These are phyloP conservation scores for Blastocystis hominis DNA, from an alignment of 352 stramenopile species.

Conservation along the genomic window DNA sequence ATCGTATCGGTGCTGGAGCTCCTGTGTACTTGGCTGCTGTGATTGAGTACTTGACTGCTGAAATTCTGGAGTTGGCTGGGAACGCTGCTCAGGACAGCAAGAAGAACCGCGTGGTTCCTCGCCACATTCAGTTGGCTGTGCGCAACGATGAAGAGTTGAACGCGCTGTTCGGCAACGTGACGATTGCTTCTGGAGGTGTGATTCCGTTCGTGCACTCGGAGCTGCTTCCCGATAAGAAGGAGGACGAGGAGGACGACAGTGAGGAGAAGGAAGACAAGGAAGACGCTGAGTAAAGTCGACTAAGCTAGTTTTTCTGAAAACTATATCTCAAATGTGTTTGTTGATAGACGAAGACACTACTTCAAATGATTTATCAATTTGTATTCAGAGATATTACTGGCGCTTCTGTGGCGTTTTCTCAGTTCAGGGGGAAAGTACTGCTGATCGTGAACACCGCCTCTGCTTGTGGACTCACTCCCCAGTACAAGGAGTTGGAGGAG, in stretches of 20 bases:
- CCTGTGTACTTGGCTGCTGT: too few species aligned
- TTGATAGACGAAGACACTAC: not conserved
- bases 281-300: not conserved
- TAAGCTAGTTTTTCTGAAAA: slow-evolving; percentile 9
- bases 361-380: slow-evolving; percentile 32
- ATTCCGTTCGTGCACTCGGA: too few species aligned
- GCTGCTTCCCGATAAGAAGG: too few species aligned
- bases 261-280: slow-evolving; percentile 29
- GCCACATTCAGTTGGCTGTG: too few species aligned
- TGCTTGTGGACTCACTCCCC: slow-evolving; percentile 65
- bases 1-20: too few species aligned
- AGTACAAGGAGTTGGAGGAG: slow-evolving; percentile 65
- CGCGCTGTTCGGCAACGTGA: too few species aligned
- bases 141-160: too few species aligned
- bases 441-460: slow-evolving; percentile 64
- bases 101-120: not conserved
- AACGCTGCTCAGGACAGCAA: not conserved
- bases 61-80: slow-evolving; percentile 44
- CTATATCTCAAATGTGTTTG: not conserved
- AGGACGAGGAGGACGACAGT: not conserved
- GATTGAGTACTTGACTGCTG: too few species aligned
- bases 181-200: slow-evolving; percentile 10
- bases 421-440: slow-evolving; percentile 59
- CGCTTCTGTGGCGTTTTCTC: not conserved
- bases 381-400: slow-evolving; percentile 23